Conservation (phyloP, 257 asterid genomes). For the Salvia rosmarinus region DNA sequence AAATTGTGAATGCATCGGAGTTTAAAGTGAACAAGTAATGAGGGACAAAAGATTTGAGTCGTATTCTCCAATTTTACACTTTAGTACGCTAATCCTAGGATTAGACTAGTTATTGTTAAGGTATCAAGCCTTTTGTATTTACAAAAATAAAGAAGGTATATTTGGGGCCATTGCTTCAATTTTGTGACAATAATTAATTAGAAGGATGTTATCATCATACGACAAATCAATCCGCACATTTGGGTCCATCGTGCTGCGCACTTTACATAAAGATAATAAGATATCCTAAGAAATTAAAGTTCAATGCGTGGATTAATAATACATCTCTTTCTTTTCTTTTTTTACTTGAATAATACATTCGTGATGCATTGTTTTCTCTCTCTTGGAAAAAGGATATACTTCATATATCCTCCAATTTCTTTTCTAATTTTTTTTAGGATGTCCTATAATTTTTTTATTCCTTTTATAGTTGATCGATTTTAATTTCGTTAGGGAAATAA, state of each 20-base stretch:
- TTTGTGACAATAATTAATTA: neutral
- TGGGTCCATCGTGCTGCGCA: conserved; percentile 28
- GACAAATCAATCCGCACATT: conserved; percentile 9
- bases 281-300: no score
- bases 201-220: conserved; percentile 1
- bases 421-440: no score
- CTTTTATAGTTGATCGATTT: no score
- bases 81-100: neutral
- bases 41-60: conserved; percentile 3
- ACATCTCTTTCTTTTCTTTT: no score
- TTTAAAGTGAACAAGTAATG: neutral
- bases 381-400: no score
- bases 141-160: neutral
- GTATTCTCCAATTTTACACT: neutral
- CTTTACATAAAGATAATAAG: conserved; percentile 38
- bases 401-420: no score
- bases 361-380: no score
- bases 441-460: no score
- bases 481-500: no score
- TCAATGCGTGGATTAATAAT: no score
- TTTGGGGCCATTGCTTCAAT: conserved; percentile 2
- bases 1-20: no score
- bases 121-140: conserved; percentile 4
- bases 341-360: no score
- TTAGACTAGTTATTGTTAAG: neutral